Conservation (phyloP, 1,284 basidiomycete species). For the Thelephora terrestris region DNA sequence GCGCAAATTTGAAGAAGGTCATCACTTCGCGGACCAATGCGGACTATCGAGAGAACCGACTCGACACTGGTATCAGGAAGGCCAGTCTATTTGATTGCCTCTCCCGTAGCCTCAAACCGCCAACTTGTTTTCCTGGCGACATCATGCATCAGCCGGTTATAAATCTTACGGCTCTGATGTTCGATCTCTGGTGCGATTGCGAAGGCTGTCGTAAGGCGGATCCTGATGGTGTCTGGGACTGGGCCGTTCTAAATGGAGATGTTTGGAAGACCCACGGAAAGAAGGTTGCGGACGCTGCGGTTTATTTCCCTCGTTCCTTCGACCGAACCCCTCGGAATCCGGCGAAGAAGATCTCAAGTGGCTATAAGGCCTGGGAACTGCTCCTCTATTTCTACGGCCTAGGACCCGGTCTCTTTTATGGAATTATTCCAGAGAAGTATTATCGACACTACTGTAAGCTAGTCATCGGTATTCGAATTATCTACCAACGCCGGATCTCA, state of each 20-base stretch:
- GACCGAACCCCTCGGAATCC: conserved; percentile 21
- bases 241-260: conserved; percentile 21
- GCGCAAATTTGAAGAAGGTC: neutral
- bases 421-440: conserved; percentile 22
- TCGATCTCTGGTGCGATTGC: conserved; percentile 12
- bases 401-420: too few species aligned
- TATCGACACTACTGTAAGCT: conserved; percentile 26
- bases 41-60: conserved; percentile 10
- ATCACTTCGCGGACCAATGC: conserved; percentile 4
- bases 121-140: conserved; percentile 11
- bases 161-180: conserved; percentile 21
- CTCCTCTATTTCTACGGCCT: conserved; percentile 26
- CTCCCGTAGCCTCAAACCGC: conserved; percentile 8
- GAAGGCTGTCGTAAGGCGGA: too few species aligned
- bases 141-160: conserved; percentile 24
- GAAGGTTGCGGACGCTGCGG: conserved; percentile 9
- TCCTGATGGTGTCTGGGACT: conserved; percentile 21
- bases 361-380: too few species aligned
- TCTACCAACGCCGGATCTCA: conserved; percentile 13
- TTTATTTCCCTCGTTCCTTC: conserved; percentile 19
- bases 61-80: conserved; percentile 15
- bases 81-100: conserved; percentile 13
- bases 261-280: conserved; percentile 27
- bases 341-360: conserved; percentile 21
- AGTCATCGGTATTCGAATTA: conserved; percentile 18